A percentile compares a stretch with the other conserved stretches of the same genome.
Evolutionary conservation across 169 alveolate species (phyloP).

Genomic region (Plasmodium knowlesi): DNA sequence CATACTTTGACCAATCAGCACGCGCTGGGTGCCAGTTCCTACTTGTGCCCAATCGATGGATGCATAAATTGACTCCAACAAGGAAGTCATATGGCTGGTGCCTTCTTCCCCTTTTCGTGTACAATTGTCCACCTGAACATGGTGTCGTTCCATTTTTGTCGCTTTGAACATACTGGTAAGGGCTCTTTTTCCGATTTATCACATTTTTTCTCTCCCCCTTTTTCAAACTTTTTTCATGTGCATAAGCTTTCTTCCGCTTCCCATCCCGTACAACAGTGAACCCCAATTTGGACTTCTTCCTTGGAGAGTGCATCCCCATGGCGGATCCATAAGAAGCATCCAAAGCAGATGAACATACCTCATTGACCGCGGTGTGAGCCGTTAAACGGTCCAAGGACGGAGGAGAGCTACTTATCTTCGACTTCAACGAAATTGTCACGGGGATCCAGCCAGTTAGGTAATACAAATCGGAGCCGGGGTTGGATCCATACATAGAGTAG

Average conservation of each 20-base stretch:
- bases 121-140: neutral
- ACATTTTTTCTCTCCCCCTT: neutral
- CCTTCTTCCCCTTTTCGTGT: neutral
- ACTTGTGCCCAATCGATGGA: neutral
- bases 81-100: neutral
- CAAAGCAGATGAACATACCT: neutral
- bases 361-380: constrained; percentile 13
- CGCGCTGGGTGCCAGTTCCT: neutral
- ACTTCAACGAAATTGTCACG: constrained; percentile 87
- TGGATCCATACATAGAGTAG: constrained; percentile 92
- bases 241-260: neutral
- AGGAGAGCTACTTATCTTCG: constrained; percentile 78
- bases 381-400: constrained; percentile 69
- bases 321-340: neutral
- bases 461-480: constrained; percentile 94
- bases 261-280: neutral
- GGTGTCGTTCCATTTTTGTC: neutral
- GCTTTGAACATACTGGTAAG: neutral
- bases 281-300: neutral
- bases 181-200: neutral
- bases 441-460: constrained; percentile 96
- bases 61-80: neutral
- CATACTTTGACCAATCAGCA: neutral
- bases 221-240: neutral
- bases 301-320: neutral